phyloP scores from a whole-genome alignment of 2,329 filamentous ascomycete species.

The Cytospora leucostoma region DNA sequence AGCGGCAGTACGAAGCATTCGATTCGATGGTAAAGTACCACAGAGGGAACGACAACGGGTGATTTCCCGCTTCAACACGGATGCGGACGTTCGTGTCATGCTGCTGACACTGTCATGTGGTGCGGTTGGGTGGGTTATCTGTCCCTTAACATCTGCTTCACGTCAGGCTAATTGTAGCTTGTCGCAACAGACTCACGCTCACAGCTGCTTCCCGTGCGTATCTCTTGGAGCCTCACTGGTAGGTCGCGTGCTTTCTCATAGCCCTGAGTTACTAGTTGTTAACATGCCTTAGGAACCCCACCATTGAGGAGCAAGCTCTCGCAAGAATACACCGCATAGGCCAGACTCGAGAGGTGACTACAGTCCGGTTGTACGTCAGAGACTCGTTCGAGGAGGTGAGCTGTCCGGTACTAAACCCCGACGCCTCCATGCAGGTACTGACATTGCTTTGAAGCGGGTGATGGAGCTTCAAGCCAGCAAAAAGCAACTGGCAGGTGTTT shows the following conservation, averaged over 20 bases:
- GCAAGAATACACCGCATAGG: constrained; percentile 36
- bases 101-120: constrained; percentile 54
- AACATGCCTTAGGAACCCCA: constrained; percentile 33
- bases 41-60: constrained; percentile 44
- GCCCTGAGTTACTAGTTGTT: background rate
- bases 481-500: constrained; percentile 26
- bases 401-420: background rate
- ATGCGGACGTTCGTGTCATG: constrained; percentile 44
- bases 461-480: constrained; percentile 28
- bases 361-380: constrained; percentile 32
- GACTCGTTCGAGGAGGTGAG: constrained; percentile 36
- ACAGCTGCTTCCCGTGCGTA: constrained; percentile 50
- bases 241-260: background rate
- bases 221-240: constrained; percentile 54
- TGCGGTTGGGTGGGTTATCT: constrained; percentile 47
- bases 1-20: constrained; percentile 38
- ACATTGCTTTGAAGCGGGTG: constrained; percentile 15
- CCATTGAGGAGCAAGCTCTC: constrained; percentile 36
- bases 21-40: constrained; percentile 51
- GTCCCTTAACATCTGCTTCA: background rate
- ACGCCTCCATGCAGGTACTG: background rate
- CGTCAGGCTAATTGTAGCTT: background rate
- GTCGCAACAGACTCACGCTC: constrained; percentile 43
- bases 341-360: constrained; percentile 34
- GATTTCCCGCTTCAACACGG: constrained; percentile 42